Percentiles rank a stretch among this genome's conserved stretches.
Conservation (phyloP, 345 rosid species). For the Orychophragmus violaceus region DNA sequence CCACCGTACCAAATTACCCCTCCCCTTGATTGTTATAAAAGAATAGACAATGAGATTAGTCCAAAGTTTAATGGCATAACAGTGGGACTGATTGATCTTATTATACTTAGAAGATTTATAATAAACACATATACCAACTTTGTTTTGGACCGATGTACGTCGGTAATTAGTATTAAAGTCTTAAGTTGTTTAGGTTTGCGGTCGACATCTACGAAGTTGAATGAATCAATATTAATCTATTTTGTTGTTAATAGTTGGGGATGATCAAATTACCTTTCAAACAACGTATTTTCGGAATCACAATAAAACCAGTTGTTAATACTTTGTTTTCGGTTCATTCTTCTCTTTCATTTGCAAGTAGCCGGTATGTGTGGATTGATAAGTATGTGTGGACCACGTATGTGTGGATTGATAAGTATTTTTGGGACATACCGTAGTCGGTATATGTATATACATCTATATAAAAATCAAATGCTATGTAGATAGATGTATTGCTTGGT, state of each 20-base stretch:
- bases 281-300: too few relatives aligned
- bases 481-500: background rate
- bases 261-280: too few relatives aligned
- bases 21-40: background rate
- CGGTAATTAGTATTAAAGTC: conserved; percentile 15
- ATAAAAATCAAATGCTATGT: background rate
- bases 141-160: conserved; percentile 2
- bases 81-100: background rate
- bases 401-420: too few relatives aligned
- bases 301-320: too few relatives aligned
- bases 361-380: too few relatives aligned
- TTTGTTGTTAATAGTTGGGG: background rate
- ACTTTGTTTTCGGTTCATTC: too few relatives aligned
- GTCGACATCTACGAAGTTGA: conserved; percentile 10
- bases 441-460: background rate
- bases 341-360: too few relatives aligned
- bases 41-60: background rate
- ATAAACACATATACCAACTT: conserved; percentile 14
- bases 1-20: conserved; percentile 5
- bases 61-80: background rate
- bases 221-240: background rate
- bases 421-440: too few relatives aligned
- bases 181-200: conserved; percentile 13
- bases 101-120: background rate
- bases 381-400: too few relatives aligned